Evolutionary conservation across 495 filamentous ascomycete genomes (phyloP).

Genomic region (Parathielavia appendiculata): DNA sequence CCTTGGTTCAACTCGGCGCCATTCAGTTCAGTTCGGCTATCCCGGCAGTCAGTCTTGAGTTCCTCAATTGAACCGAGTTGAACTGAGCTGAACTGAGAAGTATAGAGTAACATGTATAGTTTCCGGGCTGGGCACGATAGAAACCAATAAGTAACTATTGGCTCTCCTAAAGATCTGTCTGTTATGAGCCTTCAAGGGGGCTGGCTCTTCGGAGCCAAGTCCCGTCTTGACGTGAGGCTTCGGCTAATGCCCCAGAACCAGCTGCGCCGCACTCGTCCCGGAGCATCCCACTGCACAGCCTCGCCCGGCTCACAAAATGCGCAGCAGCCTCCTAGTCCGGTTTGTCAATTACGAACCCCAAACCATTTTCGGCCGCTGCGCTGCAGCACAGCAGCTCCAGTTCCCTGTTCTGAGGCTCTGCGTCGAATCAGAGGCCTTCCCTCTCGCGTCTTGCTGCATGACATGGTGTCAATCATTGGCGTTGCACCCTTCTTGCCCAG

Average conservation of each 20-base stretch:
- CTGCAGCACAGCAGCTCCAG: background rate
- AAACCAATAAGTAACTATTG: too few relatives aligned
- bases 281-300: background rate
- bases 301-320: constrained; percentile 9
- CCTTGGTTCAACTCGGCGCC: too few relatives aligned
- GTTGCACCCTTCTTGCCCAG: constrained; percentile 3
- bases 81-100: too few relatives aligned
- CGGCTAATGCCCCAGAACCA: background rate
- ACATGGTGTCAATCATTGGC: background rate
- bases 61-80: too few relatives aligned
- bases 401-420: background rate
- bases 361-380: constrained; percentile 4
- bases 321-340: constrained; percentile 3
- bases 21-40: too few relatives aligned
- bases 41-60: too few relatives aligned
- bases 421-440: background rate
- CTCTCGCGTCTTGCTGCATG: background rate
- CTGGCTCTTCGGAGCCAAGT: too few relatives aligned
- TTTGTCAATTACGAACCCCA: background rate
- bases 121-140: too few relatives aligned
- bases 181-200: too few relatives aligned
- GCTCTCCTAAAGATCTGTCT: too few relatives aligned
- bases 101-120: too few relatives aligned
- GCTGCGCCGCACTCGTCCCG: background rate
- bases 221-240: background rate